A percentile compares a stretch with the other conserved stretches of the same genome.
phyloP scores from a whole-genome alignment of 768 basidiomycete genomes.

The Coprinopsis strossmayeri region DNA sequence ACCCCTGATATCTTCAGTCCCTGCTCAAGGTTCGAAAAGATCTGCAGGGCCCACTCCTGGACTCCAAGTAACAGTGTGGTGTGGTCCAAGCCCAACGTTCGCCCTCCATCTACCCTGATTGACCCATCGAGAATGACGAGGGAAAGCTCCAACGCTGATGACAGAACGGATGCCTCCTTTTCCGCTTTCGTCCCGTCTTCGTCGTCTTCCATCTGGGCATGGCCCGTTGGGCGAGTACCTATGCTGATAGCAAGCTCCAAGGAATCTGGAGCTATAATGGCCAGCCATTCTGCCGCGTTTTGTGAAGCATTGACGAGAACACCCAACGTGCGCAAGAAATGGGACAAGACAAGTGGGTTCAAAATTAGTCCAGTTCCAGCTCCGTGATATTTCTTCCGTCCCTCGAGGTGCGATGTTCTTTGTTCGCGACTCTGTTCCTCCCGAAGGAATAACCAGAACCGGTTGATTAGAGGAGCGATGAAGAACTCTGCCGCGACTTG shows the following conservation, averaged over 20 bases:
- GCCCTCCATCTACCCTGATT: conserved; percentile 72
- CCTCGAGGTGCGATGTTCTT: conserved; percentile 51
- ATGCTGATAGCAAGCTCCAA: conserved; percentile 80
- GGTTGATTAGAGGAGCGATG: conserved; percentile 82
- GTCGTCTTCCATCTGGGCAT: conserved; percentile 27
- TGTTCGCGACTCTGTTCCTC: conserved; percentile 77
- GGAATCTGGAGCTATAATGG: conserved; percentile 73
- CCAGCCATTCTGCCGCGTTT: conserved; percentile 75
- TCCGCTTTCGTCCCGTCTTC: conserved; percentile 24
- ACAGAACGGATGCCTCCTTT: conserved; percentile 70
- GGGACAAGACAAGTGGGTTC: conserved; percentile 68
- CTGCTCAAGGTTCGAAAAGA: conserved; percentile 60
- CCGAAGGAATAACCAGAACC: conserved; percentile 92
- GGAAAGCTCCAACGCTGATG: conserved; percentile 69
- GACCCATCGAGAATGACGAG: conserved; percentile 72
- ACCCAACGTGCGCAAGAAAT: conserved; percentile 68
- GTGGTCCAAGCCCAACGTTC: conserved; percentile 68
- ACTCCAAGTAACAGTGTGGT: conserved; percentile 60
- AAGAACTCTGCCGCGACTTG: conserved; percentile 83
- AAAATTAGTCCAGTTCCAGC: conserved; percentile 81
- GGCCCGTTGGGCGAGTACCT: conserved; percentile 59
- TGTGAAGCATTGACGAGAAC: conserved; percentile 79
- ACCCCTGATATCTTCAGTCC: conserved; percentile 56
- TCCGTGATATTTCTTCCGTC: conserved; percentile 54
- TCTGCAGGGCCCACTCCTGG: conserved; percentile 74